Conservation (phyloP, 139 green algal genomes). For the Chlorella ohadii region DNA sequence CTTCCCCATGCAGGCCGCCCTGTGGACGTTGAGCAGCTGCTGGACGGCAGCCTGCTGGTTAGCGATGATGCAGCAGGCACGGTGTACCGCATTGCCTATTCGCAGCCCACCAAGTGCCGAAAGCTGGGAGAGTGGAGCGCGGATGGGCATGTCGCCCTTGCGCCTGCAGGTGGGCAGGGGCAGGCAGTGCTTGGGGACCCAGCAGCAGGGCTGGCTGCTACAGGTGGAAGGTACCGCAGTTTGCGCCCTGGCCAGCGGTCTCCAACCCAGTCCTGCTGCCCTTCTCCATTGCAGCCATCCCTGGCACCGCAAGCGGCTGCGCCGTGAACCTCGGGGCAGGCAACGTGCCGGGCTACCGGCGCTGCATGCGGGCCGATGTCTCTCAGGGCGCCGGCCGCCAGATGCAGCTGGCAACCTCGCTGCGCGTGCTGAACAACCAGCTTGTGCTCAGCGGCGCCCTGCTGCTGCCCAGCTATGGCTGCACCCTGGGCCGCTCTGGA, state of each 20-base stretch:
- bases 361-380: constrained; percentile 2
- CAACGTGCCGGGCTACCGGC: not conserved
- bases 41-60: constrained; percentile 47
- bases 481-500: not conserved
- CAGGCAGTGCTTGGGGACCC: not conserved
- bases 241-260: too few relatives aligned
- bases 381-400: not conserved
- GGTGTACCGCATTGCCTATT: constrained; percentile 46
- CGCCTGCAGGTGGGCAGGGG: not conserved
- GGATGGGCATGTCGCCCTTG: not conserved
- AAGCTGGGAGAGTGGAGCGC: not conserved
- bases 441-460: not conserved
- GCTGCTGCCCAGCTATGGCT: constrained; percentile 1
- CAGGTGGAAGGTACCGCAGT: too few relatives aligned
- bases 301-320: not conserved
- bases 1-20: constrained; percentile 21
- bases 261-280: too few relatives aligned
- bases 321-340: not conserved
- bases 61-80: constrained; percentile 32
- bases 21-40: constrained; percentile 41
- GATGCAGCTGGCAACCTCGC: constrained; percentile 14
- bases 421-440: not conserved
- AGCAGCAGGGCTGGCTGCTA: not conserved
- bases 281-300: not conserved
- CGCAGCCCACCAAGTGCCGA: not conserved